Evolutionary conservation across 176 grass and related monocot genomes (phyloP).

Genomic region (Stipa capillata): DNA sequence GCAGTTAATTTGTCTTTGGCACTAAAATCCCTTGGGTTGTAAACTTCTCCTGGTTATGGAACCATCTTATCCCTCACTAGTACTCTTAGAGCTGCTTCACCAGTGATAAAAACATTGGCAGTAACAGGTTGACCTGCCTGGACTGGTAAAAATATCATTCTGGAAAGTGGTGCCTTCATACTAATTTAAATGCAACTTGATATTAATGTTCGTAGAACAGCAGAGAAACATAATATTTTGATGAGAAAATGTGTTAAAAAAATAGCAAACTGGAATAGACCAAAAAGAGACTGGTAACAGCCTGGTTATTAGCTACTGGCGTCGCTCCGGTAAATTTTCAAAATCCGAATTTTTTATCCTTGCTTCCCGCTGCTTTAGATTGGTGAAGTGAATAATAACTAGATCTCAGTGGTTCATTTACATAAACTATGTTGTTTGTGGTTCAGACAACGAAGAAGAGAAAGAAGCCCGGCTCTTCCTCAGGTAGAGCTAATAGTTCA

Average conservation of each 20-base stretch:
- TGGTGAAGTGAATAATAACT: neutral
- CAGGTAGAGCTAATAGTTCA: constrained; percentile 80
- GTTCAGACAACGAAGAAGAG: constrained; percentile 57
- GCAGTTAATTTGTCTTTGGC: neutral
- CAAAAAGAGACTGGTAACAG: neutral
- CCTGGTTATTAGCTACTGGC: too few relatives aligned
- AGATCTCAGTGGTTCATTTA: constrained; percentile 1
- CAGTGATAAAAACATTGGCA: neutral
- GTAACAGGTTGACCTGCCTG: neutral
- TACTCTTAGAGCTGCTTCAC: constrained; percentile 9
- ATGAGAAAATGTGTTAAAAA: neutral
- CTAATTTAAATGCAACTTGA: neutral
- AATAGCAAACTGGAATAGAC: neutral
- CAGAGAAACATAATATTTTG: neutral
- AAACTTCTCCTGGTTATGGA: neutral
- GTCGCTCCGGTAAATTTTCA: neutral
- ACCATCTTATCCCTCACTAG: neutral
- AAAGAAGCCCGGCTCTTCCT: constrained; percentile 74
- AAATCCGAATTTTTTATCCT: neutral
- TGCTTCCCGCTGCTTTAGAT: constrained; percentile 1
- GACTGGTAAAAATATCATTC: neutral
- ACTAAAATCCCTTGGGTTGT: neutral
- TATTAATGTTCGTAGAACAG: neutral
- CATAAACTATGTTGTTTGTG: constrained; percentile 13
- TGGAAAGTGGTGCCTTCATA: neutral